Base-by-base conservation (phyloP, 257 asterid species). In the Agastache rugosa region DNA sequence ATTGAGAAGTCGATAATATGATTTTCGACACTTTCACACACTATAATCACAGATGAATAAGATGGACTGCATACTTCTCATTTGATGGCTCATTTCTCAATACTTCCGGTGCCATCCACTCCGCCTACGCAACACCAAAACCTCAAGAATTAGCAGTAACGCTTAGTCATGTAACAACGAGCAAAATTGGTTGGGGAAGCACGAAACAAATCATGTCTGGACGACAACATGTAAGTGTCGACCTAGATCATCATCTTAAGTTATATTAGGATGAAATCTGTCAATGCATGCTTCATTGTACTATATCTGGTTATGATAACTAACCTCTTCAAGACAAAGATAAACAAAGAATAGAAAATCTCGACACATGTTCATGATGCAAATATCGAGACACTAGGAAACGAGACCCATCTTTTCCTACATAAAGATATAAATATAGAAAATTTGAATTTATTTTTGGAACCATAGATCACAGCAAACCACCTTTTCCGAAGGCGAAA, bases 101-200 rank as follows among this genome's bases (percentile, higher is more conserved):
- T 75, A 95, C 99, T 89, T 95, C 99, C 17, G 99, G 99, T 61
- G 99, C 99, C 99, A 95, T 95, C 99, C 99, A 95, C 85, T 95
- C 99, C 51, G 99, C 99, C 99, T 95, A 91, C 79, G 63, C 82
- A 73, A 76, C 63, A 59, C 71, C 20, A 79, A 79, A 53, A 82
- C 63, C 54, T 73, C 78, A 78, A 53, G 64, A 59, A 53, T 81
- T 63, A 78, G 71, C 11, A 56, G 27, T 56, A 78, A 22, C 22
- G 42, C 56, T 63, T 27, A 63, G 65, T 31, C 63, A 67, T 67
- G 72, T 9, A 8, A 63, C 53, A 65, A 69, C 0, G 50, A 27
- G 61, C 63, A 25, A 48, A 15, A 27, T 41, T 17, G n/a, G 39
- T 54, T 41, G 51, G 42, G 34, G 23, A 42, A 68, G 74, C 75